Conservation (phyloP, 768 basidiomycete genomes). For the Favolaschia claudopus region DNA sequence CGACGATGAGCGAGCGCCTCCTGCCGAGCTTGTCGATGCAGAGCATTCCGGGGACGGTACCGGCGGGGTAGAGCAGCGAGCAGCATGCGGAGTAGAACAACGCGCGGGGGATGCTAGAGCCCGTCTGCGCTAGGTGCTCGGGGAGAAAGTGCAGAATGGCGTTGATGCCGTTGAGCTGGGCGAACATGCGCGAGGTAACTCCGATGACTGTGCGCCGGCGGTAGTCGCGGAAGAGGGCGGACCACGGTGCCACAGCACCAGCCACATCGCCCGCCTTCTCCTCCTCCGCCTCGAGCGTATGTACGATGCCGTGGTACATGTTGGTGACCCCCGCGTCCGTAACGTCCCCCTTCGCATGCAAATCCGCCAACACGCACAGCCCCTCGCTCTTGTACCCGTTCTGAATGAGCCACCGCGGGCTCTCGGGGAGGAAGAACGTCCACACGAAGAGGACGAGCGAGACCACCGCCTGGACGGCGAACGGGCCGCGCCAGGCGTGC, state of each 20-base stretch:
- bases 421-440: conserved; percentile 59
- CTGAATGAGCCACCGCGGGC: conserved; percentile 62
- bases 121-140: conserved; percentile 56
- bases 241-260: conserved; percentile 45
- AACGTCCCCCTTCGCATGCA: conserved; percentile 58
- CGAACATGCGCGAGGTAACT: conserved; percentile 60
- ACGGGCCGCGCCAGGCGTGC: conserved; percentile 65
- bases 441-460: conserved; percentile 54
- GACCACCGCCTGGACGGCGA: conserved; percentile 59
- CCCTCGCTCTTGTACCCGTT: conserved; percentile 59
- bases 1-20: conserved; percentile 55
- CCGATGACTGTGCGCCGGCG: conserved; percentile 57
- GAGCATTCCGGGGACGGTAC: conserved; percentile 60
- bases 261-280: conserved; percentile 41
- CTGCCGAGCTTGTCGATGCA: conserved; percentile 62
- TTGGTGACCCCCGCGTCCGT: conserved; percentile 49
- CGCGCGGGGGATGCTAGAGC: conserved; percentile 51
- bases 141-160: conserved; percentile 67
- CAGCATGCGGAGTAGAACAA: conserved; percentile 56
- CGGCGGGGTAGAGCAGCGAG: conserved; percentile 55
- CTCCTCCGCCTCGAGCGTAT: conserved; percentile 43
- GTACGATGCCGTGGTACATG: conserved; percentile 52
- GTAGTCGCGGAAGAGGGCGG: conserved; percentile 56
- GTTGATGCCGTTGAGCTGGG: conserved; percentile 63
- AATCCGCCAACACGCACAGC: conserved; percentile 57